Evolutionary conservation across 2,329 filamentous ascomycete genomes (phyloP).

Genomic region (Paradendryphiella salina): DNA sequence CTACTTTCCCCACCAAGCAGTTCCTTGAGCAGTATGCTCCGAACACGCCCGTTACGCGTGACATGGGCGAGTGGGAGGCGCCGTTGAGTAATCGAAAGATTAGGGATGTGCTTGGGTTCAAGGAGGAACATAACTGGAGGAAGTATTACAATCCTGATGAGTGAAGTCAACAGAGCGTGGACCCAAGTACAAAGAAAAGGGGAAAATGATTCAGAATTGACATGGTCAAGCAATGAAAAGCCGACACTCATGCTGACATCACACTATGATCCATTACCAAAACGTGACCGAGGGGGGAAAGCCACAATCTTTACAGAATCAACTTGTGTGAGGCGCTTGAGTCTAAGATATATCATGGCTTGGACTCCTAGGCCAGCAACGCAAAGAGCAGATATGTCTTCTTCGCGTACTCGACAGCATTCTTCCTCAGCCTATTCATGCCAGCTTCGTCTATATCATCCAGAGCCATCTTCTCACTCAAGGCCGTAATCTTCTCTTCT

Average conservation of each 20-base stretch:
- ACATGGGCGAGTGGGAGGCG: conserved; percentile 63
- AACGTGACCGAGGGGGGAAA: no score
- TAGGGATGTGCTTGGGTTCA: conserved; percentile 61
- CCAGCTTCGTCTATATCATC: conserved; percentile 55
- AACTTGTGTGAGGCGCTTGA: neutral
- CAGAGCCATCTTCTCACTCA: conserved; percentile 43
- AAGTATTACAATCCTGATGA: conserved; percentile 50
- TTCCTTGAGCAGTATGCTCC: conserved; percentile 58
- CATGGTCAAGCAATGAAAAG: no score
- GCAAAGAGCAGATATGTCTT: conserved; percentile 81
- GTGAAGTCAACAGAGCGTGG: neutral
- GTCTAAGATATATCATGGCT: no score
- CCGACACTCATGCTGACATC: no score
- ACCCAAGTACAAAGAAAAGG: neutral
- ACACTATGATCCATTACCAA: no score
- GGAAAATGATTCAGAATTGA: neutral
- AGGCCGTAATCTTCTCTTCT: conserved; percentile 2
- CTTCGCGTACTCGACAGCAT: conserved; percentile 78
- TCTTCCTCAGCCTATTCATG: conserved; percentile 61
- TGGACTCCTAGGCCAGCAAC: conserved; percentile 55
- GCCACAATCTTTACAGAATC: no score
- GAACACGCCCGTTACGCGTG: conserved; percentile 56
- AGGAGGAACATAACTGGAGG: conserved; percentile 62
- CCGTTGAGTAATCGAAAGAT: conserved; percentile 65
- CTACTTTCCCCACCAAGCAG: conserved; percentile 55